phyloP scores from a whole-genome alignment of 192 early-diverging fungal species.

The Umbelopsis sp. region DNA sequence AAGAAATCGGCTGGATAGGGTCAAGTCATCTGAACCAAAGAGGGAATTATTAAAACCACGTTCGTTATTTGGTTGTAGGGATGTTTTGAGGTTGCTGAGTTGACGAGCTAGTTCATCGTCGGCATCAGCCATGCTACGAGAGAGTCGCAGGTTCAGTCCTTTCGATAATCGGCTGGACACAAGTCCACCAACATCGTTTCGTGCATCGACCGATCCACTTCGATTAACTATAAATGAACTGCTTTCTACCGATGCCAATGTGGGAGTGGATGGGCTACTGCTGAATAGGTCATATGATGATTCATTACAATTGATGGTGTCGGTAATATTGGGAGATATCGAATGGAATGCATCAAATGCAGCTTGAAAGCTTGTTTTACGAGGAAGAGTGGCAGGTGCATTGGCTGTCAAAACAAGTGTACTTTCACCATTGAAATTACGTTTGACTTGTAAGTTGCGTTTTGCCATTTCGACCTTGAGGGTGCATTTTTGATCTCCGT shows the following conservation, averaged over 20 bases:
- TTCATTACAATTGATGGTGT: background rate
- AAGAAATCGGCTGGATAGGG: constrained; percentile 37
- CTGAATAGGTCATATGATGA: background rate
- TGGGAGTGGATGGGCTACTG: constrained; percentile 9
- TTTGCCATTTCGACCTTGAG: constrained; percentile 99
- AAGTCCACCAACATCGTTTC: constrained; percentile 1
- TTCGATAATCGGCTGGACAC: background rate
- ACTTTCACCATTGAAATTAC: constrained; percentile 44
- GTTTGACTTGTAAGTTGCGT: constrained; percentile 95
- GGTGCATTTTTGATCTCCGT: constrained; percentile 67
- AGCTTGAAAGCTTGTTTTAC: constrained; percentile 4
- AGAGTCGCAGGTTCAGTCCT: background rate
- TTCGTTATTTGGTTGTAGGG: constrained; percentile 43
- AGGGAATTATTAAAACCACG: constrained; percentile 48
- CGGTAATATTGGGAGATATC: constrained; percentile 13
- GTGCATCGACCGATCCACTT: background rate
- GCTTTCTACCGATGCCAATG: background rate
- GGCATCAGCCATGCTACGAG: constrained; percentile 18
- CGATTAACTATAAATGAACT: background rate
- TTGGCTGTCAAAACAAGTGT: background rate
- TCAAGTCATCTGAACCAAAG: constrained; percentile 47
- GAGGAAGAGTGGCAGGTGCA: background rate
- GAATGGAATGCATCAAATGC: constrained; percentile 18
- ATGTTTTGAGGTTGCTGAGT: constrained; percentile 49
- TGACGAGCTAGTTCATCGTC: constrained; percentile 31